Evolutionary conservation across 129 eudicot species (phyloP).

Genomic region (Artemisia annua): DNA sequence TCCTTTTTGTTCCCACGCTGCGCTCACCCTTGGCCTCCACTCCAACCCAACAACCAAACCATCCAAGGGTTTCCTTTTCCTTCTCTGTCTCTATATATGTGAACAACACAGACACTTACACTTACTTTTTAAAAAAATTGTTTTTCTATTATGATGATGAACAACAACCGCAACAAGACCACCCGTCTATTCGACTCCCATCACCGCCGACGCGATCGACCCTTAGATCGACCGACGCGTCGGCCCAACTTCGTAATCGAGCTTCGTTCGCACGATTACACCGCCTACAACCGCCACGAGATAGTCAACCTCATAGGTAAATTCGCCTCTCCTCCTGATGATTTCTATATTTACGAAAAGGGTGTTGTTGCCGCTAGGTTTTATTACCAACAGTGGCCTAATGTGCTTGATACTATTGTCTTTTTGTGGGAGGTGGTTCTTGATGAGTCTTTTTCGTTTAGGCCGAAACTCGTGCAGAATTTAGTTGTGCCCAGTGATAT

Average conservation of each 20-base stretch:
- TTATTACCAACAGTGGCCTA: constrained; percentile 56
- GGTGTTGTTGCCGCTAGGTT: constrained; percentile 35
- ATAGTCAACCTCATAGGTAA: constrained; percentile 37
- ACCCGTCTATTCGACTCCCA: constrained; percentile 2
- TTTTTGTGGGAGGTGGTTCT: constrained; percentile 52
- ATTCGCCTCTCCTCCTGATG: constrained; percentile 34
- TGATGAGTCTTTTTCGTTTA: constrained; percentile 21
- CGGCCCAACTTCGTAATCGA: constrained; percentile 50
- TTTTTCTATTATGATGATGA: background rate
- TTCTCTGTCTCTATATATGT: too few species aligned
- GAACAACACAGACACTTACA: too few species aligned
- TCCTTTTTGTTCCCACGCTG: too few species aligned
- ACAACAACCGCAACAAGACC: background rate
- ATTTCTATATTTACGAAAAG: background rate
- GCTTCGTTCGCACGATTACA: constrained; percentile 25
- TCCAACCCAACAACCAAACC: too few species aligned
- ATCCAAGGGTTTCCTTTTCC: too few species aligned
- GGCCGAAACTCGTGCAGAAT: constrained; percentile 41
- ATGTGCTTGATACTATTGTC: constrained; percentile 45
- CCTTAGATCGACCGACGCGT: background rate
- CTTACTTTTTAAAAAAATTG: too few species aligned
- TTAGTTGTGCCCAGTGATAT: constrained; percentile 55
- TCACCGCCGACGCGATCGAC: constrained; percentile 36
- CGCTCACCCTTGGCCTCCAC: too few species aligned
- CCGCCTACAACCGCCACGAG: constrained; percentile 18